A percentile compares a stretch with the other conserved stretches of the same genome.
Conservation (phyloP, 371 early-diverging fungal species). For the Mortierella sp. region DNA sequence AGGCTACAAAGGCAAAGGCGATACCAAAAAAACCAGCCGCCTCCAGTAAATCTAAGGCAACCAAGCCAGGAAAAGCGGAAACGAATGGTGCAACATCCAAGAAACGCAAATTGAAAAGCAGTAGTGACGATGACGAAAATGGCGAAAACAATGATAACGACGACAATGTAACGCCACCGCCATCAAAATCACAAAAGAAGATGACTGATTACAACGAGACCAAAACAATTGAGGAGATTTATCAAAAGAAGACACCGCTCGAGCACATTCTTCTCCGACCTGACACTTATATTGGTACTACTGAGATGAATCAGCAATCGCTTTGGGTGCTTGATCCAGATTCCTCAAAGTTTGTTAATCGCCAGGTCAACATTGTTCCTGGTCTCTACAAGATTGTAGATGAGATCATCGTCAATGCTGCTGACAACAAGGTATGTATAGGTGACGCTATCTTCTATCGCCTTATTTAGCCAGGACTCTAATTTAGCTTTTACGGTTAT, state of each 20-base stretch:
- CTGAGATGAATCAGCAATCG: slow-evolving; percentile 85
- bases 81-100: slow-evolving; percentile 17
- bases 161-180: slow-evolving; percentile 31
- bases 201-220: slow-evolving; percentile 37
- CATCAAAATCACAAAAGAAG: slow-evolving; percentile 50
- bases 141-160: background rate
- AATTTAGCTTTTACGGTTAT: background rate
- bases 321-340: slow-evolving; percentile 91
- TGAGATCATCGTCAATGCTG: slow-evolving; percentile 99
- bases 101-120: slow-evolving; percentile 36
- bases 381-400: slow-evolving; percentile 99
- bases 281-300: slow-evolving; percentile 99
- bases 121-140: slow-evolving; percentile 17
- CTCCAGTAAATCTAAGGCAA: slow-evolving; percentile 22
- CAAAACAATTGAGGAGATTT: slow-evolving; percentile 93
- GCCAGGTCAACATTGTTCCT: slow-evolving; percentile 91
- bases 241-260: slow-evolving; percentile 98
- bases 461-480: background rate
- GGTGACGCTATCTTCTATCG: background rate
- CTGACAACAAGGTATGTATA: slow-evolving; percentile 85
- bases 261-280: slow-evolving; percentile 99
- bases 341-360: slow-evolving; percentile 74
- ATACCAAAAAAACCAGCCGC: slow-evolving; percentile 32
- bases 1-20: slow-evolving; percentile 27
- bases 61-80: slow-evolving; percentile 9